Percentiles rank a stretch among this genome's conserved stretches.
Evolutionary conservation across 2,329 filamentous ascomycete genomes (phyloP).

Genomic region (Madurella fahalii): DNA sequence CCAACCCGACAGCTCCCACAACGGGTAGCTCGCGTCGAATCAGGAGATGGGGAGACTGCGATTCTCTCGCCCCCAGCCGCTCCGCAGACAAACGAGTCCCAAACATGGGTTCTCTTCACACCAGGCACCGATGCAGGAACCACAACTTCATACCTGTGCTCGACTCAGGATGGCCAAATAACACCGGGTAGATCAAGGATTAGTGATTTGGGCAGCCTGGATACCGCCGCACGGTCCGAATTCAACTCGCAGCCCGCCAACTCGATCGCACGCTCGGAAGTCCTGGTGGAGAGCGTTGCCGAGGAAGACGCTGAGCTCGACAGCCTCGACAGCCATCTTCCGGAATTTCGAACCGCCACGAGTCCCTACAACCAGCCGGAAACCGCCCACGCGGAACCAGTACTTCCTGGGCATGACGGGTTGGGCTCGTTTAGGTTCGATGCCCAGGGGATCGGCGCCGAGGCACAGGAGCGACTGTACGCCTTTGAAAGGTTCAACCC

Average conservation of each 20-base stretch:
- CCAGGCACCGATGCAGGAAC: slow-evolving; percentile 59
- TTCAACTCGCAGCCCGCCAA: slow-evolving; percentile 37
- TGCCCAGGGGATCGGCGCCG: slow-evolving; percentile 46
- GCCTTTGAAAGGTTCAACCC: slow-evolving; percentile 85
- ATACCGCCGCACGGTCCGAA: slow-evolving; percentile 62
- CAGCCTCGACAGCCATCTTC: slow-evolving; percentile 85
- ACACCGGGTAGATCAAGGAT: slow-evolving; percentile 66
- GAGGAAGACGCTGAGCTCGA: slow-evolving; percentile 74
- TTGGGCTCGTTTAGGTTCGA: slow-evolving; percentile 76
- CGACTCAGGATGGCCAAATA: slow-evolving; percentile 61
- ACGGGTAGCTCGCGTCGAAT: slow-evolving; percentile 40
- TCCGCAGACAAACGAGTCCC: slow-evolving; percentile 60
- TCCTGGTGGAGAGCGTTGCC: slow-evolving; percentile 28
- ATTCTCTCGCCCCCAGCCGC: slow-evolving; percentile 29
- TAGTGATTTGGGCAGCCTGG: slow-evolving; percentile 77
- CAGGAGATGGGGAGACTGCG: slow-evolving; percentile 38
- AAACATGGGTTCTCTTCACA: slow-evolving; percentile 96
- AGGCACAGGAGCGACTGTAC: slow-evolving; percentile 80
- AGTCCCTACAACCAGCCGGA: slow-evolving; percentile 40
- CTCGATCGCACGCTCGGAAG: slow-evolving; percentile 36
- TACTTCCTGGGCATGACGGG: slow-evolving; percentile 90
- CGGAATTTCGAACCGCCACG: slow-evolving; percentile 71
- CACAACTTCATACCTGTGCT: slow-evolving; percentile 64
- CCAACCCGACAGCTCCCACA: slow-evolving; percentile 51
- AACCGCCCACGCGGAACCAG: slow-evolving; percentile 57